phyloP scores from a whole-genome alignment of 1,139 yeast genomes.

The Kodamaea arcana region DNA sequence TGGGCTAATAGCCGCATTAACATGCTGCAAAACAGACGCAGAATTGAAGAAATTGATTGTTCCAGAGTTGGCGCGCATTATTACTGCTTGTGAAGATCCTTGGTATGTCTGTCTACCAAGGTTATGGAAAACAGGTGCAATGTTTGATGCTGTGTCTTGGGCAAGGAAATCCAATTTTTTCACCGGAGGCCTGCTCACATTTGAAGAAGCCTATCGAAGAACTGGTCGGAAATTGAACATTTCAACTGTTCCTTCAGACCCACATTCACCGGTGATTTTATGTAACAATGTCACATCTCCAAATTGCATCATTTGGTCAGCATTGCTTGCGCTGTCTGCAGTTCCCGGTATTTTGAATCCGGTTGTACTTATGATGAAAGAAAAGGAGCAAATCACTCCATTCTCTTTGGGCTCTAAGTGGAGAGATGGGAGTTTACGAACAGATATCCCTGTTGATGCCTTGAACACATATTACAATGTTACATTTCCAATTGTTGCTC shows the following conservation, averaged over 20 bases:
- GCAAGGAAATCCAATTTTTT: constrained; percentile 66
- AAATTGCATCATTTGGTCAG: constrained; percentile 78
- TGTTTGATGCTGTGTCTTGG: constrained; percentile 74
- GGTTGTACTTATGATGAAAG: constrained; percentile 73
- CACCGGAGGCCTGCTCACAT: constrained; percentile 69
- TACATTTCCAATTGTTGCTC: constrained; percentile 72
- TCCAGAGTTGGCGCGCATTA: constrained; percentile 61
- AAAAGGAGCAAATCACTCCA: constrained; percentile 47
- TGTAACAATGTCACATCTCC: constrained; percentile 79
- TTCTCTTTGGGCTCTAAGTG: constrained; percentile 72
- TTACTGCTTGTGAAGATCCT: constrained; percentile 70
- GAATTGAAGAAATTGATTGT: constrained; percentile 55
- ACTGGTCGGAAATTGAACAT: constrained; percentile 72
- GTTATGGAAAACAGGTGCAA: constrained; percentile 72
- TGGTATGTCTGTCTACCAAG: constrained; percentile 59
- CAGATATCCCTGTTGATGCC: constrained; percentile 68
- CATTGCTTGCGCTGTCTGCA: constrained; percentile 73
- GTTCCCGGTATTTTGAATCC: constrained; percentile 85
- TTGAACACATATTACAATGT: constrained; percentile 75
- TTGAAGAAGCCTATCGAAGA: constrained; percentile 61
- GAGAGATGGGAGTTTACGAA: constrained; percentile 71
- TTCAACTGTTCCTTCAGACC: constrained; percentile 78
- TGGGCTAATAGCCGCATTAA: constrained; percentile 71
- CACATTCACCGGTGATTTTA: constrained; percentile 75
- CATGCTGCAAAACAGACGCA: constrained; percentile 66